Conservation (phyloP, 805 yeast species). For the Yueomyces sp. region DNA sequence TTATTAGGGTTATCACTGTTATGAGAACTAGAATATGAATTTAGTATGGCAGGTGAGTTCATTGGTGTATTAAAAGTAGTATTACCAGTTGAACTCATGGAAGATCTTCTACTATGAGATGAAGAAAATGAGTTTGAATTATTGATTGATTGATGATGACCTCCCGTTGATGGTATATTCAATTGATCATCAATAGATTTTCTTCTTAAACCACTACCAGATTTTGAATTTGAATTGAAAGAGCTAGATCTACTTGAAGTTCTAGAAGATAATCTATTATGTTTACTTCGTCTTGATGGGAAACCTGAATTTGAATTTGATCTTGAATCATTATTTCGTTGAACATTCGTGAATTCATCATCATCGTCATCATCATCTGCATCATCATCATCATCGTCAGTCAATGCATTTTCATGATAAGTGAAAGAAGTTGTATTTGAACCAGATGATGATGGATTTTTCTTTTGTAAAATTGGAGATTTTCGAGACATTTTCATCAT, state of each 20-base stretch:
- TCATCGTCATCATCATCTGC: slow-evolving; percentile 2
- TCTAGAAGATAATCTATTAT: slow-evolving; percentile 10
- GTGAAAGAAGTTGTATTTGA: slow-evolving; percentile 6
- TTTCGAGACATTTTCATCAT: slow-evolving; percentile 62
- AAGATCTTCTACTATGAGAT: slow-evolving; percentile 20
- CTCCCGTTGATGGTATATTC: background rate
- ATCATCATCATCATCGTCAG: slow-evolving; percentile 20
- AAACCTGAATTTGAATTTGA: slow-evolving; percentile 1
- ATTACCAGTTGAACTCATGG: slow-evolving; percentile 16
- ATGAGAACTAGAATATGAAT: background rate
- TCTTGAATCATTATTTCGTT: background rate
- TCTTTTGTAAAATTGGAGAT: slow-evolving; percentile 52
- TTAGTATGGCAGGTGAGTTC: slow-evolving; percentile 18
- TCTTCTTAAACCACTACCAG: slow-evolving; percentile 4
- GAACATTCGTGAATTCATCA: background rate
- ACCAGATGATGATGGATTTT: slow-evolving; percentile 6
- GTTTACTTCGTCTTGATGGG: slow-evolving; percentile 1
- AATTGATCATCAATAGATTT: background rate
- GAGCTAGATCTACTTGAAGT: slow-evolving; percentile 15
- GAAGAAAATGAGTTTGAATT: slow-evolving; percentile 20
- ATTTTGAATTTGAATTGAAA: slow-evolving; percentile 10
- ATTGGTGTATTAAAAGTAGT: slow-evolving; percentile 22
- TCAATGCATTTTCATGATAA: slow-evolving; percentile 19
- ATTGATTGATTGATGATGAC: slow-evolving; percentile 5
- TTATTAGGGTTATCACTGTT: slow-evolving; percentile 1